Conservation (phyloP, 2,329 filamentous ascomycete genomes). For the Dactylellina sp. region DNA sequence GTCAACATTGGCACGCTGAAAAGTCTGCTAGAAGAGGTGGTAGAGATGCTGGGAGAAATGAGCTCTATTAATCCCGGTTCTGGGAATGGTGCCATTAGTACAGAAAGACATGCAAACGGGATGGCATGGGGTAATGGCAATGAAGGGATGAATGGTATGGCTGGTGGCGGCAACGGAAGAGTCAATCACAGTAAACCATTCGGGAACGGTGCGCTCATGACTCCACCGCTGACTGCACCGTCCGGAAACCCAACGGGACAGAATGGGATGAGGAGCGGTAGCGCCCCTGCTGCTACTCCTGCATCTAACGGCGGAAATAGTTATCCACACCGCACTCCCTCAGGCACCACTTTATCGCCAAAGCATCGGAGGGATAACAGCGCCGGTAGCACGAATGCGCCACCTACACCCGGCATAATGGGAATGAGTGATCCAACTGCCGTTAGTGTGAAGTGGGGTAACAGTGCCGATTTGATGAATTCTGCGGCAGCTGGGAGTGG, state of each 20-base stretch:
- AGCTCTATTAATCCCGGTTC: constrained; percentile 22
- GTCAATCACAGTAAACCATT: constrained; percentile 42
- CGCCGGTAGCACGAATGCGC: constrained; percentile 12
- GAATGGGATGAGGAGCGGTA: constrained; percentile 41
- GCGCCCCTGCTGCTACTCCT: constrained; percentile 51
- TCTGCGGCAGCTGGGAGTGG: background rate
- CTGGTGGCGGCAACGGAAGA: constrained; percentile 5
- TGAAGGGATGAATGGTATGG: constrained; percentile 39
- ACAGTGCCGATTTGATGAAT: constrained; percentile 22
- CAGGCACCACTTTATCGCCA: constrained; percentile 20
- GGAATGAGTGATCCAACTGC: constrained; percentile 50
- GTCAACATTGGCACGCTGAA: constrained; percentile 52
- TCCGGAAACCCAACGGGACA: constrained; percentile 18
- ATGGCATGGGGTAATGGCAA: constrained; percentile 30
- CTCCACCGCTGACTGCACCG: constrained; percentile 44
- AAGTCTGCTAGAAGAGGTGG: constrained; percentile 50
- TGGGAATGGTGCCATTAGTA: constrained; percentile 1
- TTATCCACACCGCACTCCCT: constrained; percentile 30
- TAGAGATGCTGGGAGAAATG: constrained; percentile 47
- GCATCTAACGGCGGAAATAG: constrained; percentile 12
- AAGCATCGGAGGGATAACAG: constrained; percentile 24
- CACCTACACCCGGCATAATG: constrained; percentile 37
- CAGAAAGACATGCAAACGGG: constrained; percentile 19
- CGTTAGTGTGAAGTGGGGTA: constrained; percentile 52
- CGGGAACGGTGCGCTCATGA: constrained; percentile 52